Conservation (phyloP, 768 basidiomycete genomes). For the Tephrocybe sp. region DNA sequence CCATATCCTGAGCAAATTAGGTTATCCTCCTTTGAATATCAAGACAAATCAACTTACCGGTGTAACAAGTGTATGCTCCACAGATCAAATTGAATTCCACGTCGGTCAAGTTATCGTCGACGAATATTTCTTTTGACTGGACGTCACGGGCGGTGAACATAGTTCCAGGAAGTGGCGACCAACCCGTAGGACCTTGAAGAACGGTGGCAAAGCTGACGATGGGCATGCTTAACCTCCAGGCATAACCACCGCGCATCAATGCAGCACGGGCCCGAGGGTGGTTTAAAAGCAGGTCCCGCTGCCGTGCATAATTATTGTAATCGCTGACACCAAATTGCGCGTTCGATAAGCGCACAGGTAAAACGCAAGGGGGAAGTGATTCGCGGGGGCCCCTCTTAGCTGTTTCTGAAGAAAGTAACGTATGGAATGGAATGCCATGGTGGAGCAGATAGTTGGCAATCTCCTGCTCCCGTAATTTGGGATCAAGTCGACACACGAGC, state of each 20-base stretch:
- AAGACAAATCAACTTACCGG: slow-evolving; percentile 4
- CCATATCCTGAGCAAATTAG: too few species aligned
- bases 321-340: too few species aligned
- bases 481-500: too few species aligned
- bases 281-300: not conserved
- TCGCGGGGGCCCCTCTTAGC: not conserved
- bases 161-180: not conserved
- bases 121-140: slow-evolving; percentile 1
- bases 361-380: not conserved
- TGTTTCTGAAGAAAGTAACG: not conserved
- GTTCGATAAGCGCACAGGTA: too few species aligned
- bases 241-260: slow-evolving; percentile 10
- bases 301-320: too few species aligned
- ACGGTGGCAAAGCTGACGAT: slow-evolving; percentile 7
- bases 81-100: slow-evolving; percentile 15
- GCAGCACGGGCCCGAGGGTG: slow-evolving; percentile 16
- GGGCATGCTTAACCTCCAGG: slow-evolving; percentile 8
- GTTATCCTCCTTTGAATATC: too few species aligned
- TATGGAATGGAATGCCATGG: slow-evolving; percentile 6
- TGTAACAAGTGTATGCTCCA: slow-evolving; percentile 13
- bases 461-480: not conserved
- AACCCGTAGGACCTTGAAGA: slow-evolving; percentile 8
- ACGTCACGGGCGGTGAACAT: not conserved
- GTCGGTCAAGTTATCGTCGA: slow-evolving; percentile 14
- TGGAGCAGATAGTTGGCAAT: not conserved